Evolutionary conservation across 192 early-diverging fungal species (phyloP).

Genomic region (Podila horticola): DNA sequence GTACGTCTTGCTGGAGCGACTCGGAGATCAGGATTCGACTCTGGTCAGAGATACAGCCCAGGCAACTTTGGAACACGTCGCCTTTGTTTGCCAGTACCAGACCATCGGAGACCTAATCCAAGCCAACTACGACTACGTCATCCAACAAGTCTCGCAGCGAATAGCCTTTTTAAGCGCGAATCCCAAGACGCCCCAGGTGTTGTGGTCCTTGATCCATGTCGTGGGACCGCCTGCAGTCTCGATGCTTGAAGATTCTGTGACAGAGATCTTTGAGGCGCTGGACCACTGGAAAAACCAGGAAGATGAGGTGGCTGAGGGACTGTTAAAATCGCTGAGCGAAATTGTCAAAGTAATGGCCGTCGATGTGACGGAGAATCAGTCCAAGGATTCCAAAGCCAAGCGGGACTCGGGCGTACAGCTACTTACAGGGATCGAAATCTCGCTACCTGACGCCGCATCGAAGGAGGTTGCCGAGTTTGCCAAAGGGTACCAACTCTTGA

Average conservation of each 20-base stretch:
- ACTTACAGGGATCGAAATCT: conserved; percentile 5
- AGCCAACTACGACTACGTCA: conserved; percentile 63
- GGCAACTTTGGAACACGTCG: conserved; percentile 54
- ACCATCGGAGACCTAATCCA: conserved; percentile 52
- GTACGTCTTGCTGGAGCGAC: conserved; percentile 56
- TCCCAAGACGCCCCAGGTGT: conserved; percentile 60
- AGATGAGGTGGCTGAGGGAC: conserved; percentile 47
- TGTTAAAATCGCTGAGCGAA: conserved; percentile 46
- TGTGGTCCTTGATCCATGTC: conserved; percentile 59
- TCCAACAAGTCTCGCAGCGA: conserved; percentile 57
- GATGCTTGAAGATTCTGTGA: conserved; percentile 63
- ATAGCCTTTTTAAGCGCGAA: conserved; percentile 51
- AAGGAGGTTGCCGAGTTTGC: conserved; percentile 21
- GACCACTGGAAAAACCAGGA: conserved; percentile 59
- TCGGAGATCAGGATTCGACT: conserved; percentile 54
- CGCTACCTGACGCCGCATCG: neutral
- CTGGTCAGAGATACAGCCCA: conserved; percentile 54
- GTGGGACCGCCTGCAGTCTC: conserved; percentile 52
- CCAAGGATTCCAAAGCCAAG: neutral
- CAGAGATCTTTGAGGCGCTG: conserved; percentile 67
- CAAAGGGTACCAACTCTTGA: conserved; percentile 18
- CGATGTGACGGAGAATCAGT: neutral
- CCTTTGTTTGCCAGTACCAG: conserved; percentile 44
- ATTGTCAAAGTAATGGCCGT: conserved; percentile 41
- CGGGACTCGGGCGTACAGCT: conserved; percentile 17